Base-by-base conservation (phyloP, 805 yeast species). In the Ogataea neopini region DNA sequence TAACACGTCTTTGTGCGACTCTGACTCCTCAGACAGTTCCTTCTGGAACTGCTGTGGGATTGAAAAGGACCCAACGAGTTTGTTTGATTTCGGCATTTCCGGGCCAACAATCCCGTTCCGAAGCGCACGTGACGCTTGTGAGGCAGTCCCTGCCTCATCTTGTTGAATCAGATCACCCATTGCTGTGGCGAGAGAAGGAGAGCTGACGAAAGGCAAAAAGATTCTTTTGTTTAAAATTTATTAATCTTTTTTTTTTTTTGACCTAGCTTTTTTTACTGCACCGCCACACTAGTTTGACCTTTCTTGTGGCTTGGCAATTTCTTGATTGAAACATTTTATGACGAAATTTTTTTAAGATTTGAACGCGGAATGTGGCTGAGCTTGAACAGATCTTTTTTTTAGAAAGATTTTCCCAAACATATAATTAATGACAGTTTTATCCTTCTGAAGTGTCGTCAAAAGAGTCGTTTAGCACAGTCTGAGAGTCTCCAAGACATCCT, bases 1-100 rank as follows among this genome's bases (percentile, higher is more conserved):
- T 11, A 61, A 44, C 9, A 50, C 53, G 50, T 60, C 65, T 15
- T 30, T 30, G 38, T 47, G 48, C 14, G 47, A 43, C 29, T 61
- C 66, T 3, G 62, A 61, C 29, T 56, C 59, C 40, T 51, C 53
- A 13, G 34, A 14, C 32, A 61, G 43, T 28, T 60, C 63, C 10
- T 50, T 34, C 33, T 49, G 54, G 30, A 59, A 47, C 30, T 56
- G 50, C 13, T 56, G 49, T 10, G 65, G 64, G 44, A 61, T 54
- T 6, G 64, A 50, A 26, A 44, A 61, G 3, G 54, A 33, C 3
- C 50, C 48, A 7, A 57, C 50, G 8, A 58, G 41, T 32, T 53
- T 56, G 30, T 47, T 43, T 28, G 30, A 28, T 28, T 28, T 28
- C 10, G 30, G 30, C 30, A 13, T 11, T 11, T 30, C 15, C 15